Conservation (phyloP, 2,329 filamentous ascomycete species). For the Helotiales sp. region DNA sequence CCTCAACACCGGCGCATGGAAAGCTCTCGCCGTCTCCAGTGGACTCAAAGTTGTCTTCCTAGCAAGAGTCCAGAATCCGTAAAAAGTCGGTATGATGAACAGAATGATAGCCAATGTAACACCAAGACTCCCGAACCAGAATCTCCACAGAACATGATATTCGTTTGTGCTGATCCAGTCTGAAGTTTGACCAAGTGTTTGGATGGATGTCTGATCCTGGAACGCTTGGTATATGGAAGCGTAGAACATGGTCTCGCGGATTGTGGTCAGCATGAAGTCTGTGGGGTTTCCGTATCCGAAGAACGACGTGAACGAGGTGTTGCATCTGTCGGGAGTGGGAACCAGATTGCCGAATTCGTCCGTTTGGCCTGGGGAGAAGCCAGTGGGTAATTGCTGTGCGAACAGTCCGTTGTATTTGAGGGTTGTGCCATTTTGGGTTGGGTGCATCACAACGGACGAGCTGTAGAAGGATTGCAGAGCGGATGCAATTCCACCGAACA, state of each 20-base stretch:
- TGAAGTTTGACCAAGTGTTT: background rate
- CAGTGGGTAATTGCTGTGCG: slow-evolving; percentile 1
- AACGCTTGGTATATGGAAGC: slow-evolving; percentile 13
- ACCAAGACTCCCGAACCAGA: slow-evolving; percentile 11
- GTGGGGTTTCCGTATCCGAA: slow-evolving; percentile 1
- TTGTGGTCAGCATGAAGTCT: slow-evolving; percentile 2
- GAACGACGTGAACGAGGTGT: slow-evolving; percentile 10
- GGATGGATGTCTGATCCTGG: background rate
- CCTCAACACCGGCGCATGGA: slow-evolving; percentile 17
- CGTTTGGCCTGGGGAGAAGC: background rate
- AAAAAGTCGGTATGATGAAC: slow-evolving; percentile 21
- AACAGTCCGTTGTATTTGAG: background rate
- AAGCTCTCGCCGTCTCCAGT: slow-evolving; percentile 22
- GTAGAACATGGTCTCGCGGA: slow-evolving; percentile 14
- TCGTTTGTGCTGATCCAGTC: background rate
- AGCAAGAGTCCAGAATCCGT: slow-evolving; percentile 21
- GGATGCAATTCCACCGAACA: slow-evolving; percentile 5
- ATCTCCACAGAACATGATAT: slow-evolving; percentile 16
- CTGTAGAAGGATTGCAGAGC: slow-evolving; percentile 8
- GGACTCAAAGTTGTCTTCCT: slow-evolving; percentile 21
- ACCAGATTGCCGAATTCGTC: background rate
- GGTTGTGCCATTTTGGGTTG: background rate
- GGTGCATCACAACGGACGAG: slow-evolving; percentile 1
- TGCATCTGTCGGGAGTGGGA: slow-evolving; percentile 3
- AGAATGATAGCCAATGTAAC: slow-evolving; percentile 19